Evolutionary conservation across 257 asterid genomes (phyloP).

Genomic region (Fraxinus americana): DNA sequence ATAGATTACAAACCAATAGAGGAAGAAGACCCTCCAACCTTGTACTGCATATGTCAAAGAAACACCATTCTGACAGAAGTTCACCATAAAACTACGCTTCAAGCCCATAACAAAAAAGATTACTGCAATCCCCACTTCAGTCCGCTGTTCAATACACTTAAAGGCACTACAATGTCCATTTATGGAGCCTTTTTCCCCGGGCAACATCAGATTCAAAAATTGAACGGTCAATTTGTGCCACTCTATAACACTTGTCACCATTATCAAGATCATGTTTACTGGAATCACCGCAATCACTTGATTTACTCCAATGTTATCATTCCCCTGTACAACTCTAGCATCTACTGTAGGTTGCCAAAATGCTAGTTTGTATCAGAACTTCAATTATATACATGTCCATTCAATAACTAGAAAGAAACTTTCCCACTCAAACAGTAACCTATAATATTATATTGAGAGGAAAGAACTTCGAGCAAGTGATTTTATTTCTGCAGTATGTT

Average conservation of each 20-base stretch:
- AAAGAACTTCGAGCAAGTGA: neutral
- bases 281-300: neutral
- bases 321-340: neutral
- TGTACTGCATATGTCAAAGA: neutral
- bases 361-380: neutral
- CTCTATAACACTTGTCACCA: neutral
- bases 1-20: neutral
- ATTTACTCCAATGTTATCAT: neutral
- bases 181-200: neutral
- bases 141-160: neutral
- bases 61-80: neutral
- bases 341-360: neutral
- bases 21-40: slow-evolving; percentile 7
- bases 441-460: neutral
- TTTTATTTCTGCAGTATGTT: neutral
- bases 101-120: neutral
- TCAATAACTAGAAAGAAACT: neutral
- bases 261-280: neutral
- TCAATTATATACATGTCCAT: neutral
- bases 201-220: slow-evolving; percentile 1
- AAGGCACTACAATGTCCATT: neutral
- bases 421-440: neutral
- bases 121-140: neutral
- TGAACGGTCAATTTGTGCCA: neutral
- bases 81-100: neutral